phyloP scores from a whole-genome alignment of 495 filamentous ascomycete species.

The Penicillium ochrochloron region DNA sequence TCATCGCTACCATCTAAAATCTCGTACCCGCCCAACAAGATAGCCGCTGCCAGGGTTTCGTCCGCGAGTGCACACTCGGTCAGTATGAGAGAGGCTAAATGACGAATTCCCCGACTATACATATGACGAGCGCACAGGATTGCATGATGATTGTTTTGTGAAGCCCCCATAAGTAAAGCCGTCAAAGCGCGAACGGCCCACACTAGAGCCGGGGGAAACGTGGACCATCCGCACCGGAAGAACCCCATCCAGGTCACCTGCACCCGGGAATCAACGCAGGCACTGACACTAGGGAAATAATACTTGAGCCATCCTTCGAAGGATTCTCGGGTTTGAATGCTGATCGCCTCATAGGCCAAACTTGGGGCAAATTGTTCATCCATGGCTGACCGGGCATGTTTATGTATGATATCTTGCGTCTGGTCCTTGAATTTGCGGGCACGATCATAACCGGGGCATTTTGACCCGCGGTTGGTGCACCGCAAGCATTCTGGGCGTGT shows the following conservation, averaged over 20 bases:
- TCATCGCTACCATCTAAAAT: constrained; percentile 28
- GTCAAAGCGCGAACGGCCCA: not conserved
- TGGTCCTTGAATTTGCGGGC: constrained; percentile 4
- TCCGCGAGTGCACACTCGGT: constrained; percentile 14
- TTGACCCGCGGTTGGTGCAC: not conserved
- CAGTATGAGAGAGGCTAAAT: constrained; percentile 14
- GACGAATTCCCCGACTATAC: constrained; percentile 22
- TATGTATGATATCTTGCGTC: not conserved
- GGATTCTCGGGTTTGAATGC: not conserved
- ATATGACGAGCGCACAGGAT: constrained; percentile 24
- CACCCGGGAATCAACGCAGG: not conserved
- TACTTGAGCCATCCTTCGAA: not conserved
- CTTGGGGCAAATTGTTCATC: not conserved
- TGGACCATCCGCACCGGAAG: not conserved
- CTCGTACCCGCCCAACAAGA: constrained; percentile 37
- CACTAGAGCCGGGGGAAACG: constrained; percentile 2
- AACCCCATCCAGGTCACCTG: constrained; percentile 3
- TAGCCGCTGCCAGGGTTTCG: constrained; percentile 25
- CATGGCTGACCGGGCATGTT: not conserved
- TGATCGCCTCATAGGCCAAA: not conserved
- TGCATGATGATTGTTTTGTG: constrained; percentile 14
- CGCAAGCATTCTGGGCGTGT: not conserved
- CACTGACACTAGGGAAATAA: not conserved
- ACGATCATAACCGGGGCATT: constrained; percentile 6
- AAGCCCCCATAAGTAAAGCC: constrained; percentile 12